Percentiles rank a stretch among this genome's conserved stretches.
Evolutionary conservation across 2,329 filamentous ascomycete genomes (phyloP).

Genomic region (Chaetomiaceae sp.): DNA sequence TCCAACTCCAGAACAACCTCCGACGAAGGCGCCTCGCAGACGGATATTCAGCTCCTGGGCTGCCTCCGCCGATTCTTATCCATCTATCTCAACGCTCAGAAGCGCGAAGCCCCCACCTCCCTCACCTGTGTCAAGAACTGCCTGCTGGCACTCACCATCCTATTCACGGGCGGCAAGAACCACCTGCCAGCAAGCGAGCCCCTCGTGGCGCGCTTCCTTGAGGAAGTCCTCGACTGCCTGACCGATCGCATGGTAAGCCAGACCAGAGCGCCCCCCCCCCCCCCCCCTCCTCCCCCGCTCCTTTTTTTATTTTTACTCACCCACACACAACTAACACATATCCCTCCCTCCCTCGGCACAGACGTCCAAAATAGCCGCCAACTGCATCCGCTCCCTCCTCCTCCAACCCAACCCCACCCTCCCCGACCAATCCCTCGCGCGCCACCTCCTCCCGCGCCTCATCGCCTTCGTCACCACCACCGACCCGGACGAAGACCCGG

Average conservation of each 20-base stretch:
- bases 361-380: conserved; percentile 85
- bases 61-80: conserved; percentile 78
- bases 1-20: conserved; percentile 42
- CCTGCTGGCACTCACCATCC: conserved; percentile 79
- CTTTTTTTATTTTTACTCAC: background rate
- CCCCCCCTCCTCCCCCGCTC: background rate
- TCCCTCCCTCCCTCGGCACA: conserved; percentile 28
- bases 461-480: conserved; percentile 69
- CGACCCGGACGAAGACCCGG: conserved; percentile 73
- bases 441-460: conserved; percentile 70
- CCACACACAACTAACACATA: background rate
- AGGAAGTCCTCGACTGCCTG: conserved; percentile 81
- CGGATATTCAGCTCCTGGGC: conserved; percentile 68
- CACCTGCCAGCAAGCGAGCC: conserved; percentile 70
- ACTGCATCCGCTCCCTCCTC: conserved; percentile 81
- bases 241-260: conserved; percentile 66
- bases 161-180: conserved; percentile 76
- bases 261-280: no score
- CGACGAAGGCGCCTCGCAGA: conserved; percentile 44
- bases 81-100: conserved; percentile 72
- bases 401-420: conserved; percentile 51
- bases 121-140: conserved; percentile 90
- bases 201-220: conserved; percentile 68
- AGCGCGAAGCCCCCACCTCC: conserved; percentile 68
- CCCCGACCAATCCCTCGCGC: conserved; percentile 68